Base-by-base conservation (phyloP, 306 rosid species). In the Echinosophora koreensis region DNA sequence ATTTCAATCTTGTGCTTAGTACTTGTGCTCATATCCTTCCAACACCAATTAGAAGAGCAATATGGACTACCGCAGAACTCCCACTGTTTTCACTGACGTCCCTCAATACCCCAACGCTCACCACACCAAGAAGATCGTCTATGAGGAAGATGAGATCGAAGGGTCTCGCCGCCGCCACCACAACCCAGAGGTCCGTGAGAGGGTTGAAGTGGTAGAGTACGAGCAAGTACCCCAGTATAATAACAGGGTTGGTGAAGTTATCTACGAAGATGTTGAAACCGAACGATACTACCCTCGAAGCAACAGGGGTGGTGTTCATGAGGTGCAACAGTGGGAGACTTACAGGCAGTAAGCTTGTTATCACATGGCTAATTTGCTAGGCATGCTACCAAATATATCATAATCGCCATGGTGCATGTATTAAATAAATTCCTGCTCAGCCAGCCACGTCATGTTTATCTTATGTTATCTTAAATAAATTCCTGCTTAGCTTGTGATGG, bases 151-250 rank as follows among this genome's bases (percentile, higher is more conserved):
- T 0, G 41, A 51, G 44, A 37, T 17, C 0, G 84, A 16, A 3
- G 60, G 51, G 0, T 35, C 78, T 0, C 61, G 2, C 12, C 74
- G 50, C 61, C 73, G 57, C 76, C 70, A 18, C 52, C 27, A 2
- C 37, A 13, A 2, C 47, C 86, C 92, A 0, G 84, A 74, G 41
- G 34, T 32, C 5, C 64, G 34, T 2, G 87, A 84, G 69, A 81
- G 64, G 41, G 88, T 86, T 44, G 83, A 81, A 35, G 87, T 83
- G 69, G 55, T 82, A 0, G 88, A 83, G 71, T 72, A 83, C 27
- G 69, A 84, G 73, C 49, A n/a, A 77, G 61, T 54, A 1, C 73
- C 73, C 46, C 18, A 72, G 46, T 42, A 42, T 42, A 42, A 42
- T 12, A 46, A 50, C 27, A 75, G 84, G 8, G 73, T 41, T 34